Conservation (phyloP, 768 basidiomycete genomes). For the Boletus sensibilis region DNA sequence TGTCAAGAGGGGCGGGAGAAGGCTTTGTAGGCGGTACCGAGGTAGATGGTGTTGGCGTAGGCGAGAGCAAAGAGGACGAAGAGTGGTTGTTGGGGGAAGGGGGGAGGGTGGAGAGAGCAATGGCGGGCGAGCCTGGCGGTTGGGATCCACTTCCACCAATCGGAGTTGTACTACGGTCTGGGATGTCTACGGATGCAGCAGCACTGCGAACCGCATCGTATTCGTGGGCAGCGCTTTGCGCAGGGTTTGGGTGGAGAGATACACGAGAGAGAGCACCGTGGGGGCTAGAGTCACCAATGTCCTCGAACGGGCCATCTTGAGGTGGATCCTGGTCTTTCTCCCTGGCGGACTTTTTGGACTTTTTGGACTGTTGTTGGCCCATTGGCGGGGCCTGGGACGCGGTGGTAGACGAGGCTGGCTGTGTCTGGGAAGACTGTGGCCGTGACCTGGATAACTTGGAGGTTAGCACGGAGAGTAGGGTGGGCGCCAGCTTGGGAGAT, state of each 20-base stretch:
- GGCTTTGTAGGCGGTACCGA: constrained; percentile 37
- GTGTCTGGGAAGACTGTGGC: constrained; percentile 71
- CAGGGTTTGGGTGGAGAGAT: constrained; percentile 39
- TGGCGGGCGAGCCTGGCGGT: constrained; percentile 29
- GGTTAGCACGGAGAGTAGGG: constrained; percentile 73
- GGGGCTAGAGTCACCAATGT: constrained; percentile 34
- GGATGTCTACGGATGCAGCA: constrained; percentile 33
- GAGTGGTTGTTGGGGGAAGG: constrained; percentile 40
- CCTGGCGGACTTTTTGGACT: constrained; percentile 66
- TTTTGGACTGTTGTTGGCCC: constrained; percentile 86
- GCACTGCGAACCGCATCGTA: constrained; percentile 35
- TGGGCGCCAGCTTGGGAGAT: constrained; percentile 71
- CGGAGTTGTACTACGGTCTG: constrained; percentile 33
- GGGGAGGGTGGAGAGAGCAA: constrained; percentile 39
- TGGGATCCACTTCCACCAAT: constrained; percentile 43
- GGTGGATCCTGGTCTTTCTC: constrained; percentile 62
- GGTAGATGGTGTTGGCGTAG: constrained; percentile 8
- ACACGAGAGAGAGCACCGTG: constrained; percentile 47
- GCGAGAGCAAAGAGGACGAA: constrained; percentile 39
- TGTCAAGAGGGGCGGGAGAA: constrained; percentile 63
- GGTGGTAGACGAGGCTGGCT: constrained; percentile 48
- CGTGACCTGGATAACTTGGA: constrained; percentile 68
- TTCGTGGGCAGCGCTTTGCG: constrained; percentile 40
- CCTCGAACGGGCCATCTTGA: constrained; percentile 43
- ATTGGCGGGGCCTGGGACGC: constrained; percentile 49